phyloP scores from a whole-genome alignment of 2,329 filamentous ascomycete genomes.

The Arthroderma uncinatum region DNA sequence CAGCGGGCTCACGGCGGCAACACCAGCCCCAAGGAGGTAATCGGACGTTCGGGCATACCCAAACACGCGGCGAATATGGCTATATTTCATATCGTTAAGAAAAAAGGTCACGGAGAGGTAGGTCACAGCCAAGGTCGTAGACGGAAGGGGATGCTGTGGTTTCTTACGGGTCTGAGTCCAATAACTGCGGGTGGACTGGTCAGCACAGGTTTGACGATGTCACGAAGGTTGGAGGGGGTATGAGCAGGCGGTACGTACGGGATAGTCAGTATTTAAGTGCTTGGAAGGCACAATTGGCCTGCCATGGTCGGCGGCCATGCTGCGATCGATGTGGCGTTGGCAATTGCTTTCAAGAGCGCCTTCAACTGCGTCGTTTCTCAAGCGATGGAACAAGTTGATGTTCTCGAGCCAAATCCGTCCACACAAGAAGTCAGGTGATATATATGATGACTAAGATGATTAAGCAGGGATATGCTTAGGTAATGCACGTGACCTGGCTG shows the following conservation, averaged over 20 bases:
- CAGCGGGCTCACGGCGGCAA: slow-evolving; percentile 61
- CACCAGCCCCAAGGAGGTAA: slow-evolving; percentile 58
- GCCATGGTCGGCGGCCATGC: slow-evolving; percentile 30
- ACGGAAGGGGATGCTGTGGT: slow-evolving; percentile 9
- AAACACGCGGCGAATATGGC: slow-evolving; percentile 83
- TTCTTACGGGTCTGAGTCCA: slow-evolving; percentile 94
- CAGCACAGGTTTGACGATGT: slow-evolving; percentile 6
- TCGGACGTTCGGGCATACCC: slow-evolving; percentile 77
- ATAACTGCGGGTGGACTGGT: slow-evolving; percentile 55
- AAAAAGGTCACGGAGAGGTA: background rate
- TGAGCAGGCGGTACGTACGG: slow-evolving; percentile 48
- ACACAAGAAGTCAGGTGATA: background rate
- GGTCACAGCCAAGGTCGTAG: background rate
- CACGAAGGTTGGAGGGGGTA: background rate
- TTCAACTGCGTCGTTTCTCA: background rate
- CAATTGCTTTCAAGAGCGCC: slow-evolving; percentile 5
- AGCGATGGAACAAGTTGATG: background rate
- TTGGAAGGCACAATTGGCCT: slow-evolving; percentile 58
- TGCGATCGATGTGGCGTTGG: slow-evolving; percentile 5
- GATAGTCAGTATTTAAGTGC: slow-evolving; percentile 70
- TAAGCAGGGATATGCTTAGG: background rate
- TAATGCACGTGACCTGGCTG: background rate
- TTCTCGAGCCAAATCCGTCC: background rate
- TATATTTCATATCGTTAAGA: slow-evolving; percentile 27
- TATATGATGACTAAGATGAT: background rate